phyloP scores from a whole-genome alignment of 345 rosid species.

The Barbarea vulgaris region DNA sequence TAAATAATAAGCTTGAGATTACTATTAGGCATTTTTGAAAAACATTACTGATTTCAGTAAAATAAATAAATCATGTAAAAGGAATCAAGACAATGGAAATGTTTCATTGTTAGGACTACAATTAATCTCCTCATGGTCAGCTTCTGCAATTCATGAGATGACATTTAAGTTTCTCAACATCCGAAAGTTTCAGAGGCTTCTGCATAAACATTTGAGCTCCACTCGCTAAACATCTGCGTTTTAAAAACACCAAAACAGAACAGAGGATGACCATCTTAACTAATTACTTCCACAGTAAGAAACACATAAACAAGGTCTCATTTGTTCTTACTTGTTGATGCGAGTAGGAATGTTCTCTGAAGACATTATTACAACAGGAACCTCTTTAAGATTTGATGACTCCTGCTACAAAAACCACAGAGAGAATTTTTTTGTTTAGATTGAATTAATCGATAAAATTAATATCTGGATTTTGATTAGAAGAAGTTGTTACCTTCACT shows the following conservation, averaged over 20 bases:
- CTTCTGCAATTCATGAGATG: constrained; percentile 52
- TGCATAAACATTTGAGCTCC: constrained; percentile 95
- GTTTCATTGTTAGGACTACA: constrained; percentile 19
- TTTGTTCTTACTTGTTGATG: constrained; percentile 55
- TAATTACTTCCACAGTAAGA: neutral
- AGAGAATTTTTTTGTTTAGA: neutral
- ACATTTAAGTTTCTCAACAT: constrained; percentile 62
- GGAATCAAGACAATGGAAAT: constrained; percentile 14
- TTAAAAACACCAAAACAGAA: neutral
- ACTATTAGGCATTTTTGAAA: constrained; percentile 7
- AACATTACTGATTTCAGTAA: constrained; percentile 2
- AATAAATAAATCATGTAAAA: constrained; percentile 3
- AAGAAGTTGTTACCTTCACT: constrained; percentile 58
- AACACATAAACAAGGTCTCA: neutral
- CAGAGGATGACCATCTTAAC: neutral
- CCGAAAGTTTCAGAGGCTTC: constrained; percentile 79
- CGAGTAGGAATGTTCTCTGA: constrained; percentile 81
- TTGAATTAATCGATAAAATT: neutral
- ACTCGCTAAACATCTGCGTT: constrained; percentile 67
- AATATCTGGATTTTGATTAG: neutral
- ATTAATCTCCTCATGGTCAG: constrained; percentile 5
- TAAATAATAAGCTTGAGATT: neutral
- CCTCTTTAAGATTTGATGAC: constrained; percentile 68
- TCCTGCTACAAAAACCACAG: constrained; percentile 50
- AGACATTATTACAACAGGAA: constrained; percentile 88